phyloP scores from a whole-genome alignment of 2,329 filamentous ascomycete genomes.

The Penicillium sp. region DNA sequence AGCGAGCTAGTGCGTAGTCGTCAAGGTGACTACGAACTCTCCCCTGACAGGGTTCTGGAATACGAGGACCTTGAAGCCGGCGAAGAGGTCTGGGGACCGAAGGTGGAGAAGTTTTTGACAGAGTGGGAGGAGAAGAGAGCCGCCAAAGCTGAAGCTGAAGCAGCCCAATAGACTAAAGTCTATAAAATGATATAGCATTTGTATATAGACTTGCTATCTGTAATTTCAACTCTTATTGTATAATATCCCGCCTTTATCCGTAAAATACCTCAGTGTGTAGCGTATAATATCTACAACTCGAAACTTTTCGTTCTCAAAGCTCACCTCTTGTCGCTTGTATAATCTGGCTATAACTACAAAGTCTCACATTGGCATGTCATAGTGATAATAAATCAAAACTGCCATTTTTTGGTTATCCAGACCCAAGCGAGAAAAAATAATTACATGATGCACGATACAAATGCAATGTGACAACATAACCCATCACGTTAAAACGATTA shows the following conservation, averaged over 20 bases:
- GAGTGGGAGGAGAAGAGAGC: slow-evolving; percentile 48
- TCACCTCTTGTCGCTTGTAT: too few relatives aligned
- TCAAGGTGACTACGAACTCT: slow-evolving; percentile 76
- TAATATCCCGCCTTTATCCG: not conserved
- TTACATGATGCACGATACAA: slow-evolving; percentile 15
- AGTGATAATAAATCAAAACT: slow-evolving; percentile 8
- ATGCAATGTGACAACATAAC: slow-evolving; percentile 9
- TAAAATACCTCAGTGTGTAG: too few relatives aligned
- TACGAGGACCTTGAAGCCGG: slow-evolving; percentile 73
- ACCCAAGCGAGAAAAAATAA: slow-evolving; percentile 14
- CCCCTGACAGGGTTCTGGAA: slow-evolving; percentile 68
- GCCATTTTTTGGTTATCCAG: slow-evolving; percentile 15
- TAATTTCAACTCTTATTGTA: not conserved
- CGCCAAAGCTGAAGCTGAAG: slow-evolving; percentile 9
- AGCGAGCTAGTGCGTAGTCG: slow-evolving; percentile 73
- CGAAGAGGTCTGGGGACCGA: slow-evolving; percentile 77
- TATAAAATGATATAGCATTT: not conserved
- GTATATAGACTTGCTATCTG: slow-evolving; percentile 3
- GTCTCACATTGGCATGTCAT: not conserved
- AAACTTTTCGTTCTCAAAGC: not conserved
- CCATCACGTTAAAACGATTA: slow-evolving; percentile 11
- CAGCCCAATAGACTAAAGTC: not conserved
- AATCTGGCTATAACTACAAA: not conserved
- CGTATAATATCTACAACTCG: not conserved
- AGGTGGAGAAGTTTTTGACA: slow-evolving; percentile 61